Evolutionary conservation across 306 rosid genomes (phyloP), one percentile per base, ranked within the genome.

Genomic region (Dalbergia oliveri): DNA sequence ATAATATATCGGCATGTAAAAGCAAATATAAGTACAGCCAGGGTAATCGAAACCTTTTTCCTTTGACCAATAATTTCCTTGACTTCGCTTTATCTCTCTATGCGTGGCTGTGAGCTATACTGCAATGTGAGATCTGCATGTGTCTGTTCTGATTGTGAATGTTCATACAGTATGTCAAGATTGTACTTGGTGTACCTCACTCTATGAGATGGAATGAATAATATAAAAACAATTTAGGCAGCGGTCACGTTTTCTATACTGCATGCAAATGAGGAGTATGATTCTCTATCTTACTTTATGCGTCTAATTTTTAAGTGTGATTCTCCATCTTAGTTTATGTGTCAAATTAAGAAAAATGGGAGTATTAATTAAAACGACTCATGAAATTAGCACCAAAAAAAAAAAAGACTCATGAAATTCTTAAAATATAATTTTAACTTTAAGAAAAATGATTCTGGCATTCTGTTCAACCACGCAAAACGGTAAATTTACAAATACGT

Each of bases 141-240:
- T 59, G 23, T 67, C 81, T 81, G 77, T 43, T 49, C 58, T 62
- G 73, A 50, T 56, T 77, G 58, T 77, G 63, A 72, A 72, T 64
- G 69, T 54, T 64, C 63, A 66, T 71, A 21, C 47, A 10, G 50
- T 18, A 45, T 73, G 80, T 15, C 60, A 49, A 69, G 41, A 35
- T 65, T 75, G 88, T 85, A 85, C 88, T 84, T 82, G 43, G 11
- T 23, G 94, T 83, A 84, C 93, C 81, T 57, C 58, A 1, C 10
- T 4, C 61, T 54, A 73, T 75, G 45, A 51, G 73, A 39, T 26
- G 67, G 76, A 86, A 66, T 78, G 79, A 35, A 73, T 71, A 79
- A 79, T 84, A 15, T 60, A 31, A 82, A 72, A 82, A 72, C 50
- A 54, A 59, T 18, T 0, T 4, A n/a, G 8, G 57, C 16, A 56